Conservation (phyloP, 1,284 basidiomycete genomes). For the Puccinia coronata region DNA sequence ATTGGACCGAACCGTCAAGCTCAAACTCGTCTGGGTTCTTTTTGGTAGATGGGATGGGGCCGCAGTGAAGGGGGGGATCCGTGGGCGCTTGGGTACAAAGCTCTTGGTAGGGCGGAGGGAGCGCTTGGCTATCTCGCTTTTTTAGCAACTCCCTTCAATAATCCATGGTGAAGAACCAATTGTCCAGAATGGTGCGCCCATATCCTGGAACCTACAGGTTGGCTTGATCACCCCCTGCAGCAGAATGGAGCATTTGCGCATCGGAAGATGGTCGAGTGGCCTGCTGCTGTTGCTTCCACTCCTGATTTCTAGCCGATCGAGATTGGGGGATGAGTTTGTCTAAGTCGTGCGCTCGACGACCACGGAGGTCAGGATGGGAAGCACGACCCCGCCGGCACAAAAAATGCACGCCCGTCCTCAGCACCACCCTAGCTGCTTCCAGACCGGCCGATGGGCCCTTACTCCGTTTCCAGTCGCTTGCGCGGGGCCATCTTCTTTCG, state of each 20-base stretch:
- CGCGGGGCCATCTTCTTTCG: background rate
- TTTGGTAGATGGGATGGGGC: background rate
- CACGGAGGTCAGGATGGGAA: constrained; percentile 29
- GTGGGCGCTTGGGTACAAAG: constrained; percentile 11
- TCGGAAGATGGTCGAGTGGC: background rate
- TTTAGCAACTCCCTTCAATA: constrained; percentile 23
- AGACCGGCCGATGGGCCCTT: background rate
- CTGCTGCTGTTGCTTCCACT: constrained; percentile 59
- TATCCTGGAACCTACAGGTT: background rate
- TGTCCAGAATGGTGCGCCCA: background rate
- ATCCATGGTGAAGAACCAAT: constrained; percentile 25
- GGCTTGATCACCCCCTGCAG: background rate
- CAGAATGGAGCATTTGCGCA: background rate
- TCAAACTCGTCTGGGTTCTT: background rate
- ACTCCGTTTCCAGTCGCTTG: too few species aligned
- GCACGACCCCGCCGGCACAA: constrained; percentile 12
- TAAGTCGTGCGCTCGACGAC: constrained; percentile 62
- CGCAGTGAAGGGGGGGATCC: constrained; percentile 21
- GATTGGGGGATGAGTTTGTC: constrained; percentile 64
- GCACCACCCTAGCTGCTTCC: background rate
- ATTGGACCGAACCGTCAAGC: background rate
- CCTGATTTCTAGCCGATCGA: constrained; percentile 63
- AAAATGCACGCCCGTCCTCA: background rate
- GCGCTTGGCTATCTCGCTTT: constrained; percentile 2
- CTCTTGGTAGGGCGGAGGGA: constrained; percentile 6